Evolutionary conservation across 2,329 filamentous ascomycete genomes (phyloP).

Genomic region (Trichoderma sp.): DNA sequence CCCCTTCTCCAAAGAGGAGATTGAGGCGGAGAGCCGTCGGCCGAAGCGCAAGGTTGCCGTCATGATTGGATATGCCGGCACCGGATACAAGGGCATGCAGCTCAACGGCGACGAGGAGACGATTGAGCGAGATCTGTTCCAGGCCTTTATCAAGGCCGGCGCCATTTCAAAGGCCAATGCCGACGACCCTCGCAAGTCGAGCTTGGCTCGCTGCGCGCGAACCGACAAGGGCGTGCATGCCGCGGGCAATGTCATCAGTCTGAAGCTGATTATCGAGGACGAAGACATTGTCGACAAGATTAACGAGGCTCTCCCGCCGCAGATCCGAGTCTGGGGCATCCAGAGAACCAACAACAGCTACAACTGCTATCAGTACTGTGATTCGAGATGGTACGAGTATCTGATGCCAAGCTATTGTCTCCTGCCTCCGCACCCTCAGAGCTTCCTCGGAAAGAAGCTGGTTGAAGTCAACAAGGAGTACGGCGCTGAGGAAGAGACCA

Average conservation of each 20-base stretch:
- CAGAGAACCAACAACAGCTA: conserved; percentile 87
- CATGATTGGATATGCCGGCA: conserved; percentile 92
- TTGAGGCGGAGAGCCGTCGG: conserved; percentile 80
- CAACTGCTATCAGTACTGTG: conserved; percentile 92
- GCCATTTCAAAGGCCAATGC: conserved; percentile 97
- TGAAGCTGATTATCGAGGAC: conserved; percentile 96
- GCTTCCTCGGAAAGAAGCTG: conserved; percentile 82
- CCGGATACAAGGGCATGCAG: conserved; percentile 97
- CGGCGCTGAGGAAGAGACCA: conserved; percentile 70
- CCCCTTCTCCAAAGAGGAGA: conserved; percentile 73
- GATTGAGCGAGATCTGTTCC: conserved; percentile 94
- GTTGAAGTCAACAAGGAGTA: conserved; percentile 75
- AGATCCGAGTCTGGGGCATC: conserved; percentile 95
- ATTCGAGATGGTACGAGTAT: conserved; percentile 97
- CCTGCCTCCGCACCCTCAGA: conserved; percentile 87
- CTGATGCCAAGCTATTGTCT: conserved; percentile 92
- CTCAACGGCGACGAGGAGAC: conserved; percentile 83
- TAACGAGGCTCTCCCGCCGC: conserved; percentile 79
- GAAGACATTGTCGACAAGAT: conserved; percentile 86
- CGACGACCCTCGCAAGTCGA: conserved; percentile 94
- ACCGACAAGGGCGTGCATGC: conserved; percentile 98
- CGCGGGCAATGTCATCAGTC: conserved; percentile 89
- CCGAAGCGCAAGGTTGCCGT: conserved; percentile 98
- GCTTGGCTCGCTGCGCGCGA: conserved; percentile 87
- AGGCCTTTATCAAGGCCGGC: conserved; percentile 85